Base-by-base conservation (phyloP, 2,329 filamentous ascomycete genomes). In the Fusarium robinianum region DNA sequence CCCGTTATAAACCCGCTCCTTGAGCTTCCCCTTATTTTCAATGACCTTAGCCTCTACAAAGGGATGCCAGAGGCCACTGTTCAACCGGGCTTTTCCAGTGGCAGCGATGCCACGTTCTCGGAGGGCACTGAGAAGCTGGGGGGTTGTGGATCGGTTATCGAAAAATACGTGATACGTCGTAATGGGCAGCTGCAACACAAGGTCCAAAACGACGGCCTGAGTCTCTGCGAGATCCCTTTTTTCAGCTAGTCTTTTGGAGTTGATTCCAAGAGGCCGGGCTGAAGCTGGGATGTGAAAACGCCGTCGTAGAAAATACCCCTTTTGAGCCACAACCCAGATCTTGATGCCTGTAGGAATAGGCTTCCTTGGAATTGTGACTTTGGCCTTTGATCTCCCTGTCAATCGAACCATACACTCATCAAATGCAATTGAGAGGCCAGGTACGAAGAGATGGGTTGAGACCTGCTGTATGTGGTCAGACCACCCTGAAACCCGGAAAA, bases 311-410 rank as follows among this genome's bases (percentile, higher is more conserved):
- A 51, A 46, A 29, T 35, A 46, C 19, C 48, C 38, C 8, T 22
- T 11, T 46, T 49, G 26, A 10, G 39, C 52, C 5, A 45, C n/a
- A 43, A 38, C 39, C 52, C 24, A 55, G n/a, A 49, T 32, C 27
- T 55, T 52, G 19, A 52, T 38, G 21, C 37, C 45, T 14, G n/a
- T 41, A 9, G 17, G 19, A 16, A 17, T 46, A 10, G 38, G 38
- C 21, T 41, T 46, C 3, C 21, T 33, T 22, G 43, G 37, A 11
- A 46, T 32, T 11, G 14, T 14, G 15, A 19, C 15, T 21, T 11
- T 23, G 15, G 36, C 15, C 10, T 26, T 21, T 8, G 14, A 11
- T 12, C 32, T 17, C 7, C 38, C 38, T 14, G n/a, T 17, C 15
- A 17, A 46, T 15, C 21, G 14, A 2, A 29, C 18, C 12, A 41